phyloP scores from a whole-genome alignment of 345 rosid species.

The Camelina laxa region DNA sequence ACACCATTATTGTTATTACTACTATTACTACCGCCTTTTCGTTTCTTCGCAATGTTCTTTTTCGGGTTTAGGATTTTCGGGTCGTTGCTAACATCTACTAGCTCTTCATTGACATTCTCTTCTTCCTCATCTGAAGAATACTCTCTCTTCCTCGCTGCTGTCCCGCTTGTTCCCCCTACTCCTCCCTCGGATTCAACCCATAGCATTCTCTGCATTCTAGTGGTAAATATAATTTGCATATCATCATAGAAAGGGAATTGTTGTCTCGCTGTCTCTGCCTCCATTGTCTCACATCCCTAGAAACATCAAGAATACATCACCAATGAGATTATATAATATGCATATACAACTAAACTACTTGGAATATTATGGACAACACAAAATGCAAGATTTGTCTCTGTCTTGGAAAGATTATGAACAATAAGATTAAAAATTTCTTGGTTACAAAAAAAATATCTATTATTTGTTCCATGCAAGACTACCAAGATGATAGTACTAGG shows the following conservation, averaged over 20 bases:
- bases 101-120: constrained; percentile 52
- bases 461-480: constrained; percentile 32
- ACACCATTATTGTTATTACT: constrained; percentile 38
- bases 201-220: constrained; percentile 73
- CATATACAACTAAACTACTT: constrained; percentile 7
- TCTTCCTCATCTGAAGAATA: constrained; percentile 83
- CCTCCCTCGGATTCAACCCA: constrained; percentile 84
- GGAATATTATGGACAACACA: not conserved
- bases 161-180: constrained; percentile 58
- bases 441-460: not conserved
- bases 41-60: constrained; percentile 55
- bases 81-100: constrained; percentile 30
- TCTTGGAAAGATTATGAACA: not conserved
- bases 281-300: constrained; percentile 90
- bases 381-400: not conserved
- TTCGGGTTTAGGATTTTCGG: constrained; percentile 18
- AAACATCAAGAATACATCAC: constrained; percentile 6
- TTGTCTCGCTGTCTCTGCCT: constrained; percentile 70
- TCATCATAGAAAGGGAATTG: constrained; percentile 86
- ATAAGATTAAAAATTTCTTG: not conserved
- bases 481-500: not conserved
- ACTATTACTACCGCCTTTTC: constrained; percentile 46
- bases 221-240: constrained; percentile 66
- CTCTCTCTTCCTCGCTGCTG: constrained; percentile 37
- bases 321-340: constrained; percentile 2